Base-by-base conservation (phyloP, 169 alveolate species). In the Perkinsus chesapeaki region DNA sequence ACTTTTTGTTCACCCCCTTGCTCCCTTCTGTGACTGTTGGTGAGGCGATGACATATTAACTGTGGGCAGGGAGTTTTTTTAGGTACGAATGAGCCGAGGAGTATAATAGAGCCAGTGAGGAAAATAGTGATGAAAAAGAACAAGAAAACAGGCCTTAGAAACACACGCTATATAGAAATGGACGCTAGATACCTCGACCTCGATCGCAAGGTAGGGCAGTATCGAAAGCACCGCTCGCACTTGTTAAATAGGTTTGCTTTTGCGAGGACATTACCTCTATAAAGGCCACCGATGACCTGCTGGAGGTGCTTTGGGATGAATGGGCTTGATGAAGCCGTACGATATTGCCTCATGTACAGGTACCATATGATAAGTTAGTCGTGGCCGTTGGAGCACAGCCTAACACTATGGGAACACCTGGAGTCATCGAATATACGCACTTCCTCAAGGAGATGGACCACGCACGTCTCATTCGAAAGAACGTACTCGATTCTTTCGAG, bases 401-500 rank as follows among this genome's bases (percentile, higher is more conserved):
- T 23, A 93, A 93, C 93, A 95, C 96, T 0, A 93, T 93, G 73
- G 48, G 48, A 73, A 39, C 92, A 3, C 93, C 91, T 1, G 96
- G 95, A 34, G 96, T 94, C 1, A 39, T n/a, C 10, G 92, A 92
- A 91, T 10, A 93, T 39, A 92, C 95, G 7, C 93, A 82, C 39
- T 94, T 94, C 43, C 93, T 94, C 37, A 93, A 93, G 43, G 96
- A 94, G 39, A 93, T 93, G 48, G 96, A 94, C 36, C 95, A 93
- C 23, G 96, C 96, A 3, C 92, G 94, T 48, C 39, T 38, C 34
- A 94, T 94, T 0, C 93, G 96, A 47, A 93, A 93, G 91, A 31
- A 91, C 20, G 94, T 94, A 43, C 92, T 94, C 92, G 90, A 39
- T 91, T 93, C 93, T 72, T 94, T 94, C 72, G 96, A 94, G 39